Evolutionary conservation across 108 stramenopile species (phyloP).

Genomic region (Skeletonema costatum): DNA sequence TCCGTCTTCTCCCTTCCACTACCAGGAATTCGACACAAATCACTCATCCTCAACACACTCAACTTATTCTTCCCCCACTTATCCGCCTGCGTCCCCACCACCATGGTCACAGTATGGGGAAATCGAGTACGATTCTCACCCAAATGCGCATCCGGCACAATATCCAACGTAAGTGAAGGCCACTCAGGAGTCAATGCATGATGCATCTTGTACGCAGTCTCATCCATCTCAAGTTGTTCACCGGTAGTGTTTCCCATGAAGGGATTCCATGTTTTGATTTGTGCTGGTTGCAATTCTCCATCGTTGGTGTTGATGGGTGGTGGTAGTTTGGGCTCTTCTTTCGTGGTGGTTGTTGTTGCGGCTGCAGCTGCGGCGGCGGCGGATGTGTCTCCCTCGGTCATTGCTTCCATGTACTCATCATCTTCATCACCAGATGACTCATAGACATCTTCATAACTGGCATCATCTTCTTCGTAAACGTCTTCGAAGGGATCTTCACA

Average conservation of each 20-base stretch:
- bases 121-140: constrained; percentile 87
- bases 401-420: constrained; percentile 44
- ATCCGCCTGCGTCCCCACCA: constrained; percentile 93
- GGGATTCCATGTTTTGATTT: constrained; percentile 40
- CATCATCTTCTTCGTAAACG: constrained; percentile 62
- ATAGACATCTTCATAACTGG: constrained; percentile 59
- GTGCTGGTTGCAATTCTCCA: neutral
- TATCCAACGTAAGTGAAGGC: constrained; percentile 94
- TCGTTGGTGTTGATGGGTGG: constrained; percentile 16
- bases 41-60: constrained; percentile 85
- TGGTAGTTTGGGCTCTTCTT: constrained; percentile 2
- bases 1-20: constrained; percentile 57
- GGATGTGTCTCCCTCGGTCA: constrained; percentile 28
- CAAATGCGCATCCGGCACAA: constrained; percentile 79
- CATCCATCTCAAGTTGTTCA: constrained; percentile 92
- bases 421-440: constrained; percentile 57
- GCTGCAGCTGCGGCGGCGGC: constrained; percentile 37
- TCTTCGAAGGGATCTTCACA: constrained; percentile 89
- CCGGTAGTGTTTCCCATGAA: constrained; percentile 31
- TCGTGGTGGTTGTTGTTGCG: constrained; percentile 42
- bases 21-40: constrained; percentile 69
- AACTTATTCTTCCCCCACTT: constrained; percentile 75
- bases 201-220: constrained; percentile 96
- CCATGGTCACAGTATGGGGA: constrained; percentile 89
- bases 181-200: constrained; percentile 94